These are phyloP conservation scores for Oryza glaberrima DNA, from an alignment of 176 grass and related monocot species.

Conservation along the genomic window DNA sequence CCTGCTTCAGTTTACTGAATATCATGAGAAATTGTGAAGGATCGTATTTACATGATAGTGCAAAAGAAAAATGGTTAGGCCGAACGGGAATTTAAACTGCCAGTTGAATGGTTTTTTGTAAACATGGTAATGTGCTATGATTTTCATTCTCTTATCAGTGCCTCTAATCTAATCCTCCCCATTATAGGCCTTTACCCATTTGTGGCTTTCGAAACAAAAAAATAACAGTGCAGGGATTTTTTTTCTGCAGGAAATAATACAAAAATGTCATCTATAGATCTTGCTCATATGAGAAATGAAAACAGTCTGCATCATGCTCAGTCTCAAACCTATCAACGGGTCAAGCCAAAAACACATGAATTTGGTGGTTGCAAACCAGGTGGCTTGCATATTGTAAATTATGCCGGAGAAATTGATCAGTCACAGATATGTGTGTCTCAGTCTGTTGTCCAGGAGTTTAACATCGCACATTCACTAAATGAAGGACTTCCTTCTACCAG, in stretches of 20 bases:
- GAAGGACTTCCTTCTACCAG: neutral
- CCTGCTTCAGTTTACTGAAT: neutral
- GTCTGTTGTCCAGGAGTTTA: neutral
- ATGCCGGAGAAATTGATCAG: neutral
- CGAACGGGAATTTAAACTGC: neutral
- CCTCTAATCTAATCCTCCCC: neutral
- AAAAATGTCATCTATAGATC: neutral
- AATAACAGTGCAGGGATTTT: neutral
- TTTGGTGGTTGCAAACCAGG: conserved; percentile 22
- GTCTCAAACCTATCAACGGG: neutral
- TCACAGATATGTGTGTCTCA: neutral
- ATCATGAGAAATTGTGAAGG: neutral
- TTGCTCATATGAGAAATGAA: conserved; percentile 5
- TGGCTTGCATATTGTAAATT: neutral
- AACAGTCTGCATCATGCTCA: neutral
- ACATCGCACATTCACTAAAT: neutral
- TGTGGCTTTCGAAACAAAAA: conserved; percentile 25
- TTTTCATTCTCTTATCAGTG: neutral
- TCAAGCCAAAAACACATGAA: conserved; percentile 18
- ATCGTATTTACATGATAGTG: neutral
- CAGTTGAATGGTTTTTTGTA: neutral
- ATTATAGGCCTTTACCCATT: neutral
- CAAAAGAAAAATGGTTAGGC: neutral
- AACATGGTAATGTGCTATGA: neutral
- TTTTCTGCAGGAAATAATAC: conserved; percentile 28